phyloP scores from a whole-genome alignment of 495 filamentous ascomycete species.

The Talaromyces ruber region DNA sequence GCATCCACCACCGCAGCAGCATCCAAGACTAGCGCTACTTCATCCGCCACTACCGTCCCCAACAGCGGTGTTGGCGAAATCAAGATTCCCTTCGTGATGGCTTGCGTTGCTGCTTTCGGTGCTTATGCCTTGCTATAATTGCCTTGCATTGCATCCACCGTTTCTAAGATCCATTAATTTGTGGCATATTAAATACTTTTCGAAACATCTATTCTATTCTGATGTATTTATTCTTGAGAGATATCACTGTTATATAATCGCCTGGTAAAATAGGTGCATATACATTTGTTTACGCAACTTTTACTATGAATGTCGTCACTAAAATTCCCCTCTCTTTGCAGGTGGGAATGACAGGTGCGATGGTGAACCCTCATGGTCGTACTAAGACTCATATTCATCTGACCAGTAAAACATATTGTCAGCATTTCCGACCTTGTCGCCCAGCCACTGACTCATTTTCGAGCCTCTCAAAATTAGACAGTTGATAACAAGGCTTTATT shows the following conservation, averaged over 20 bases:
- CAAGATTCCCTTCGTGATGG: slow-evolving; percentile 1
- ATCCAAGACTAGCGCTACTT: background rate
- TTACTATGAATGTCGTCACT: too few relatives aligned
- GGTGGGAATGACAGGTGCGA: too few relatives aligned
- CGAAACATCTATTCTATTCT: background rate
- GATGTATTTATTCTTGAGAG: background rate
- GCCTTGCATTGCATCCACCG: background rate
- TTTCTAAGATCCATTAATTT: background rate
- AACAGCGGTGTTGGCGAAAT: background rate
- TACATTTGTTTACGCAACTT: background rate
- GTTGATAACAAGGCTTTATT: too few relatives aligned
- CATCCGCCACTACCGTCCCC: background rate
- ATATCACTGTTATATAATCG: background rate
- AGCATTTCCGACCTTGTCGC: too few relatives aligned
- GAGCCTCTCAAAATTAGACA: too few relatives aligned
- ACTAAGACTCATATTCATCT: too few relatives aligned
- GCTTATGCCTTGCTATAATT: background rate
- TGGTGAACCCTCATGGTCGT: too few relatives aligned
- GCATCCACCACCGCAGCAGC: background rate
- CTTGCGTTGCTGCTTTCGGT: background rate
- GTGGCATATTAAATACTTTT: background rate
- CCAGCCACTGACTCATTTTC: too few relatives aligned
- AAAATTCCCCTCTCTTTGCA: too few relatives aligned
- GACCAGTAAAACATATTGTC: too few relatives aligned
- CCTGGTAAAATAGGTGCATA: background rate